Conservation (phyloP, 1,139 yeast species). For the Sugiyamaella castrensis region DNA sequence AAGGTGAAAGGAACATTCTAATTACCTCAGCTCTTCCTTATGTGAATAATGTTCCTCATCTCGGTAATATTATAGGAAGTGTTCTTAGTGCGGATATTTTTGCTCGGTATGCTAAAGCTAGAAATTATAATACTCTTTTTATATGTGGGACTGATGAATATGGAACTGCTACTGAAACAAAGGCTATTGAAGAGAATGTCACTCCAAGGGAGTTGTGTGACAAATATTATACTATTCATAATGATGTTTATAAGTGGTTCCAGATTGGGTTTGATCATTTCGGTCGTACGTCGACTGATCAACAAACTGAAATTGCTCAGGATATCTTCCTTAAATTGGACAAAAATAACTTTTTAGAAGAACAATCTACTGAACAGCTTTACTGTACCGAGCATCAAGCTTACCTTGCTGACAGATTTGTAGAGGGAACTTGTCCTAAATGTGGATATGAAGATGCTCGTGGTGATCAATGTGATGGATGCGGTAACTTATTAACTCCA, state of each 20-base stretch:
- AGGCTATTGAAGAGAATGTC: slow-evolving; percentile 89
- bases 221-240: slow-evolving; percentile 82
- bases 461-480: slow-evolving; percentile 98
- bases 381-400: slow-evolving; percentile 90
- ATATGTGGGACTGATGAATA: slow-evolving; percentile 98
- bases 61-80: slow-evolving; percentile 95
- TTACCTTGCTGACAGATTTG: slow-evolving; percentile 92
- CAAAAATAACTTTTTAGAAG: slow-evolving; percentile 76
- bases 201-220: slow-evolving; percentile 87
- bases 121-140: slow-evolving; percentile 82
- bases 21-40: slow-evolving; percentile 96
- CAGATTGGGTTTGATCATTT: slow-evolving; percentile 90
- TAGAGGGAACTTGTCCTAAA: slow-evolving; percentile 96
- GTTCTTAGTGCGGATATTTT: slow-evolving; percentile 93
- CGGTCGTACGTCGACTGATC: slow-evolving; percentile 91
- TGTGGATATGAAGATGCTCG: slow-evolving; percentile 95
- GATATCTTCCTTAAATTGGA: slow-evolving; percentile 76
- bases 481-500: slow-evolving; percentile 87
- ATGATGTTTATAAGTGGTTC: slow-evolving; percentile 94
- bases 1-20: slow-evolving; percentile 72
- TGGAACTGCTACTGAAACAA: slow-evolving; percentile 99
- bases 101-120: slow-evolving; percentile 83
- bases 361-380: slow-evolving; percentile 81
- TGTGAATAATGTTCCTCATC: slow-evolving; percentile 96
- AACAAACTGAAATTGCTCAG: slow-evolving; percentile 95